Evolutionary conservation across 768 basidiomycete species (phyloP).

Genomic region (Leccinum imitatum): DNA sequence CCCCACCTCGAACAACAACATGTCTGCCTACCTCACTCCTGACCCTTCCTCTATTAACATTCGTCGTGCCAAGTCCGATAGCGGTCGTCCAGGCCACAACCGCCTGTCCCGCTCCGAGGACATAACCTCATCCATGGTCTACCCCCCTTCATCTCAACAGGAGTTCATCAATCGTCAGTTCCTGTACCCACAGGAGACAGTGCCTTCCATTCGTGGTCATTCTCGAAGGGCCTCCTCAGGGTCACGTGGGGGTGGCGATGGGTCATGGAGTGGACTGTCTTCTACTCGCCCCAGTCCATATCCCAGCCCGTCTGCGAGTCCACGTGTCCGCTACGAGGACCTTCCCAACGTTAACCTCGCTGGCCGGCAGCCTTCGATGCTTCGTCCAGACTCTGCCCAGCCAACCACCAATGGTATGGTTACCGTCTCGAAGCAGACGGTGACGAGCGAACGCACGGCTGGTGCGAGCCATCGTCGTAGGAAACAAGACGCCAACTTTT

Average conservation of each 20-base stretch:
- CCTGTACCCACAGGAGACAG: constrained; percentile 41
- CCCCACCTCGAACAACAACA: constrained; percentile 32
- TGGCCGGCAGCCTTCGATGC: constrained; percentile 23
- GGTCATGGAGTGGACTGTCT: constrained; percentile 34
- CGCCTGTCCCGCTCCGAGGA: constrained; percentile 66
- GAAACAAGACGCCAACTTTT: constrained; percentile 86
- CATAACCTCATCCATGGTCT: constrained; percentile 36
- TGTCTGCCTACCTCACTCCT: constrained; percentile 41
- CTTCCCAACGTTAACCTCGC: constrained; percentile 38
- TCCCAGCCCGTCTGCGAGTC: constrained; percentile 67
- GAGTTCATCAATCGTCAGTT: constrained; percentile 45
- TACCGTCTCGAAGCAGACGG: constrained; percentile 67
- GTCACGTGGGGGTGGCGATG: constrained; percentile 33
- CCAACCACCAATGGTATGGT: constrained; percentile 7
- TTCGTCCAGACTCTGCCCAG: constrained; percentile 21
- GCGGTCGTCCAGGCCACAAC: constrained; percentile 41
- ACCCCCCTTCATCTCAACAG: constrained; percentile 39
- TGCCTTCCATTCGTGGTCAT: constrained; percentile 41
- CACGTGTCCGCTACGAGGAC: constrained; percentile 51
- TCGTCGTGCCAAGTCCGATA: constrained; percentile 53
- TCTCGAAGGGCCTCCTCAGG: constrained; percentile 43
- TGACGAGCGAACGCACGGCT: constrained; percentile 87
- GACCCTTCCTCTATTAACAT: constrained; percentile 33
- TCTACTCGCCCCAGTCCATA: constrained; percentile 57
- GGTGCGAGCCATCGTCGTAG: constrained; percentile 82